Evolutionary conservation across 2,329 filamentous ascomycete species (phyloP).

Genomic region (Xylaria multiplex): DNA sequence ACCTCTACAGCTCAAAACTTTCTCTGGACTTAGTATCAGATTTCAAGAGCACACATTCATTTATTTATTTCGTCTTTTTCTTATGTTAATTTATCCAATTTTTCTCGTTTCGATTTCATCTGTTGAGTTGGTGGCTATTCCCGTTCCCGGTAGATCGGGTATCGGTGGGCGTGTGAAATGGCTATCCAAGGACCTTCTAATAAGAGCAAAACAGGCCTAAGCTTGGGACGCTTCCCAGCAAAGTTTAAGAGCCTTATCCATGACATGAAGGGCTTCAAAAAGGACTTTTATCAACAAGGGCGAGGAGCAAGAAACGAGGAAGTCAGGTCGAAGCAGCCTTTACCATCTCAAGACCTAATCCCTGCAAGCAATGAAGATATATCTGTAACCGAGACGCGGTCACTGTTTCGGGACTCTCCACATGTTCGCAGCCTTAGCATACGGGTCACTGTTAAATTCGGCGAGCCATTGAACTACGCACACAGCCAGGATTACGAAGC

Average conservation of each 20-base stretch:
- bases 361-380: conserved; percentile 8
- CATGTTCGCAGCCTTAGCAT: conserved; percentile 51
- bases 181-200: conserved; percentile 34
- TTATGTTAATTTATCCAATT: background rate
- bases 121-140: conserved; percentile 2
- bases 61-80: background rate
- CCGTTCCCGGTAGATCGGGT: conserved; percentile 20
- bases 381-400: conserved; percentile 29
- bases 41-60: background rate
- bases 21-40: background rate
- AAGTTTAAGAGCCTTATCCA: conserved; percentile 45
- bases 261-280: conserved; percentile 44
- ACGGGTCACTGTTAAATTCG: conserved; percentile 58
- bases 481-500: conserved; percentile 59
- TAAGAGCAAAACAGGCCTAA: conserved; percentile 36
- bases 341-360: conserved; percentile 23
- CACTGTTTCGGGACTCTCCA: conserved; percentile 35
- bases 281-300: conserved; percentile 34
- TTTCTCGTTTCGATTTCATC: conserved; percentile 6
- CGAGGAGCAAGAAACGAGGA: conserved; percentile 38
- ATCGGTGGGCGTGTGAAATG: conserved; percentile 26
- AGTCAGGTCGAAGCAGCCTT: conserved; percentile 20
- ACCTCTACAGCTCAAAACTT: background rate
- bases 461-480: conserved; percentile 55
- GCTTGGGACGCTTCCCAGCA: conserved; percentile 39